Evolutionary conservation across 139 green algal genomes (phyloP).

Genomic region (Chlamydomonas applanata): DNA sequence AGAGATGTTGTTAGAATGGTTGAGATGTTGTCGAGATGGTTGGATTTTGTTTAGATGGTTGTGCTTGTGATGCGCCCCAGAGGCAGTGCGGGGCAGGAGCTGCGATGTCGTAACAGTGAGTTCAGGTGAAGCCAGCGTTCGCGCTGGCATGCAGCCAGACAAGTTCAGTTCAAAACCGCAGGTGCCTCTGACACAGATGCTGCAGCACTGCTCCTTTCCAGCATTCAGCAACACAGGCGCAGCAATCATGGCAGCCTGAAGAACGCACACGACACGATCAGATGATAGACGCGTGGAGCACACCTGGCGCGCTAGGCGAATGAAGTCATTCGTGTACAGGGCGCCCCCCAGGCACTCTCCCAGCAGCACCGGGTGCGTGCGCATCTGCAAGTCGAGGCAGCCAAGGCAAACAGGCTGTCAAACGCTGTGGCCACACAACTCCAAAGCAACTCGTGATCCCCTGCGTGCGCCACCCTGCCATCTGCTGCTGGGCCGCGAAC

Average conservation of each 20-base stretch:
- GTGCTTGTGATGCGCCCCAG: too few relatives aligned
- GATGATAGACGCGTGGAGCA: background rate
- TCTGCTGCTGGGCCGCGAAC: too few relatives aligned
- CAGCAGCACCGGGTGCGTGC: slow-evolving; percentile 41
- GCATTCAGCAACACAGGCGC: background rate
- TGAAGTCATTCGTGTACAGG: slow-evolving; percentile 93
- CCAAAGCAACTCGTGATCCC: too few relatives aligned
- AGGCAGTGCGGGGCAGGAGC: too few relatives aligned
- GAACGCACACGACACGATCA: background rate
- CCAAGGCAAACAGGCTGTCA: background rate
- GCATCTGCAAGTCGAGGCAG: slow-evolving; percentile 13
- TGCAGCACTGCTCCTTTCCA: background rate
- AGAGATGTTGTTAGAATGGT: too few relatives aligned
- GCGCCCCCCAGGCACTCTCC: slow-evolving; percentile 92
- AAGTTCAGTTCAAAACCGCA: background rate
- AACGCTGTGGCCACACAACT: background rate
- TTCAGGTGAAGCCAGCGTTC: too few relatives aligned
- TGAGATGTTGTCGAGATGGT: too few relatives aligned
- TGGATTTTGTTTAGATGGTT: too few relatives aligned
- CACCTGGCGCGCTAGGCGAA: slow-evolving; percentile 58
- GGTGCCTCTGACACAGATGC: background rate
- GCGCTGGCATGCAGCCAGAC: too few relatives aligned
- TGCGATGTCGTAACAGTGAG: too few relatives aligned
- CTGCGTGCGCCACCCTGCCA: too few relatives aligned
- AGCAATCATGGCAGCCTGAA: background rate